These are phyloP conservation scores for Orbilia brochopaga DNA, from an alignment of 2,329 filamentous ascomycete genomes.

Conservation along the genomic window DNA sequence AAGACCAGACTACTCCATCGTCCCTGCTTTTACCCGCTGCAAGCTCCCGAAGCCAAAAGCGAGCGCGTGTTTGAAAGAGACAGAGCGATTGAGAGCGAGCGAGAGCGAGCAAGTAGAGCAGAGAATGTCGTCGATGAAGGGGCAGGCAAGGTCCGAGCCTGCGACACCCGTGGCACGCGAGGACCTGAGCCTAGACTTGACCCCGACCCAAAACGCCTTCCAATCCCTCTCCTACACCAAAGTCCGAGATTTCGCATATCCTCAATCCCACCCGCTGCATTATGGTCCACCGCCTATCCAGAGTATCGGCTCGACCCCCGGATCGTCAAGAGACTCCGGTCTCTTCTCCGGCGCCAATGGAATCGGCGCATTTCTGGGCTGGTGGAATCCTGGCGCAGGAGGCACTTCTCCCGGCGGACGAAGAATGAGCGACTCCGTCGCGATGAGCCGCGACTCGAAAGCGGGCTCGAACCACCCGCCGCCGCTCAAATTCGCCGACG, in stretches of 20 bases:
- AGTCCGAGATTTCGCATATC: conserved; percentile 95
- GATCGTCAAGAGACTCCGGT: conserved; percentile 43
- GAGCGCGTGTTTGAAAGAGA: not conserved
- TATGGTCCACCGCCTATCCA: conserved; percentile 84
- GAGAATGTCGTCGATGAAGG: conserved; percentile 50
- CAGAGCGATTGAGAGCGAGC: conserved; percentile 1
- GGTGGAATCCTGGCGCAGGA: conserved; percentile 65
- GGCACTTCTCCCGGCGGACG: conserved; percentile 57
- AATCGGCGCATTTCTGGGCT: conserved; percentile 39
- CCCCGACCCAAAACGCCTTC: conserved; percentile 42
- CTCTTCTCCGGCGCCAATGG: conserved; percentile 42
- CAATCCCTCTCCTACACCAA: conserved; percentile 79
- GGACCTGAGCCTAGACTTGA: conserved; percentile 37
- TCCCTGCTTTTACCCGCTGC: conserved; percentile 8
- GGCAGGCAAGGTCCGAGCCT: conserved; percentile 51
- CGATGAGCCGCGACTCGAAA: conserved; percentile 59
- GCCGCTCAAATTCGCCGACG: conserved; percentile 82
- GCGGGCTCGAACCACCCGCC: conserved; percentile 69
- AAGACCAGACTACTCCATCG: not conserved
- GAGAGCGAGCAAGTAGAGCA: conserved; percentile 15
- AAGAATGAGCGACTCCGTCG: conserved; percentile 64
- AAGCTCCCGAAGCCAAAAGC: conserved; percentile 11
- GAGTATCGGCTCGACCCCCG: conserved; percentile 41
- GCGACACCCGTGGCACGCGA: conserved; percentile 49
- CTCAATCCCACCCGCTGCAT: conserved; percentile 80